phyloP scores from a whole-genome alignment of 2,329 filamentous ascomycete genomes.

The Cryphonectria parasitica region DNA sequence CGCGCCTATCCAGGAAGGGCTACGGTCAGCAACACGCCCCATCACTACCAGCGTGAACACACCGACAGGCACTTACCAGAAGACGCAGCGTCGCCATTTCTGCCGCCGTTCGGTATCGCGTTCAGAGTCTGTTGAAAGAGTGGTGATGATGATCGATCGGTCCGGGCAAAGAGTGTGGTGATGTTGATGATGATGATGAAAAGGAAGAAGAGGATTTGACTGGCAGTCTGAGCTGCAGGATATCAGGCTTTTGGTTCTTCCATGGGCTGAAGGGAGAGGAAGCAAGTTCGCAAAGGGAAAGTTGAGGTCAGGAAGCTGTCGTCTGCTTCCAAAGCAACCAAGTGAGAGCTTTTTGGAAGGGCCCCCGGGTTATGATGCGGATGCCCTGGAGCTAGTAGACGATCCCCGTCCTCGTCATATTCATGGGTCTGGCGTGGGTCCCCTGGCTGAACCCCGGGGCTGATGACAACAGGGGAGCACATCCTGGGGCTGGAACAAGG shows the following conservation, averaged over 20 bases:
- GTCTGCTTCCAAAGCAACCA: slow-evolving; percentile 11
- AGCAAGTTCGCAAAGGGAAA: background rate
- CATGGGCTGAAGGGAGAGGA: slow-evolving; percentile 15
- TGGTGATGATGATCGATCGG: background rate
- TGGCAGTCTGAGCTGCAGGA: slow-evolving; percentile 28
- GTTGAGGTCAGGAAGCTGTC: slow-evolving; percentile 9
- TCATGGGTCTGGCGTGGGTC: slow-evolving; percentile 19
- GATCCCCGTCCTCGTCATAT: slow-evolving; percentile 24
- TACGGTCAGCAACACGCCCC: slow-evolving; percentile 19
- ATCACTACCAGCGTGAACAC: background rate
- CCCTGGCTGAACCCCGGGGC: slow-evolving; percentile 12
- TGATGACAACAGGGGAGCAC: background rate
- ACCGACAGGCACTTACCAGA: slow-evolving; percentile 23
- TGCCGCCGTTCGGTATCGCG: slow-evolving; percentile 21
- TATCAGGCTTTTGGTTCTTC: slow-evolving; percentile 21
- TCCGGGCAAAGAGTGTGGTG: slow-evolving; percentile 21
- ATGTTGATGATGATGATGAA: slow-evolving; percentile 5
- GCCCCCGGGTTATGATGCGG: slow-evolving; percentile 4
- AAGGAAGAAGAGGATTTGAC: background rate
- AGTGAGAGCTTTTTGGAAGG: slow-evolving; percentile 19
- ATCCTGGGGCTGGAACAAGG: background rate
- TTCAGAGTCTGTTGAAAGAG: background rate
- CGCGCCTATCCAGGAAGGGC: slow-evolving; percentile 16
- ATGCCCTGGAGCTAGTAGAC: slow-evolving; percentile 8
- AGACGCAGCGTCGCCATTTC: slow-evolving; percentile 30